These are phyloP conservation scores for Acanthamoeba royreba DNA, from an alignment of 208 protist species.

Conservation along the genomic window DNA sequence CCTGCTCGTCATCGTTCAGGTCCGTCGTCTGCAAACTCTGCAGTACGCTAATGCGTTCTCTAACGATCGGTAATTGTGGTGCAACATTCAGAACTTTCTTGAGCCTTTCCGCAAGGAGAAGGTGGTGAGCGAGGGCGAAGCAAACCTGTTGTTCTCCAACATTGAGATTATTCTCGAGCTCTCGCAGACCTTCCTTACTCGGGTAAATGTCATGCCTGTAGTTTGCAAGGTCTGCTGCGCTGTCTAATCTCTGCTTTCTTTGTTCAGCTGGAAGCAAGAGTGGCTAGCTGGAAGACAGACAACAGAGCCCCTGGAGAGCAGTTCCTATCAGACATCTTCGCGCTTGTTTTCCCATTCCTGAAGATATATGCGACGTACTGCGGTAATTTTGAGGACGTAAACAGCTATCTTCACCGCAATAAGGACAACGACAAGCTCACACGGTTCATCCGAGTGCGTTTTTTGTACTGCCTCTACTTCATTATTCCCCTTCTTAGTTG, in stretches of 20 bases:
- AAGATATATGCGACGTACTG: constrained; percentile 22
- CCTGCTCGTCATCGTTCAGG: not conserved
- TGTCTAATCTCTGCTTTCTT: not conserved
- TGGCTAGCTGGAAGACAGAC: constrained; percentile 2
- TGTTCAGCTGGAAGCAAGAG: not conserved
- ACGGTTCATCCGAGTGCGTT: not conserved
- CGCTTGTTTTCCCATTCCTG: not conserved
- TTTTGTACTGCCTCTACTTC: not conserved
- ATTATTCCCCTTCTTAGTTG: not conserved
- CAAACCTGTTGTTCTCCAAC: constrained; percentile 31
- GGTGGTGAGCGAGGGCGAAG: constrained; percentile 23
- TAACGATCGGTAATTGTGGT: not conserved
- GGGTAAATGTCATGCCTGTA: not conserved
- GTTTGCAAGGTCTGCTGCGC: too few relatives aligned
- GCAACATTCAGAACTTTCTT: not conserved
- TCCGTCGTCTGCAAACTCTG: not conserved
- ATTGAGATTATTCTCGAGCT: constrained; percentile 34
- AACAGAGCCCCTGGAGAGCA: not conserved
- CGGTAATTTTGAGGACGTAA: constrained; percentile 7
- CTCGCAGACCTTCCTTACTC: constrained; percentile 21
- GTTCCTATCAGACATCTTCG: not conserved
- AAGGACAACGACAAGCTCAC: constrained; percentile 14
- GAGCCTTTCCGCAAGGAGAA: not conserved
- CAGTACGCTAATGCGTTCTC: not conserved
- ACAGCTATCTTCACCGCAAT: constrained; percentile 1